Evolutionary conservation across 768 basidiomycete genomes (phyloP).

Genomic region (Imleria badia): DNA sequence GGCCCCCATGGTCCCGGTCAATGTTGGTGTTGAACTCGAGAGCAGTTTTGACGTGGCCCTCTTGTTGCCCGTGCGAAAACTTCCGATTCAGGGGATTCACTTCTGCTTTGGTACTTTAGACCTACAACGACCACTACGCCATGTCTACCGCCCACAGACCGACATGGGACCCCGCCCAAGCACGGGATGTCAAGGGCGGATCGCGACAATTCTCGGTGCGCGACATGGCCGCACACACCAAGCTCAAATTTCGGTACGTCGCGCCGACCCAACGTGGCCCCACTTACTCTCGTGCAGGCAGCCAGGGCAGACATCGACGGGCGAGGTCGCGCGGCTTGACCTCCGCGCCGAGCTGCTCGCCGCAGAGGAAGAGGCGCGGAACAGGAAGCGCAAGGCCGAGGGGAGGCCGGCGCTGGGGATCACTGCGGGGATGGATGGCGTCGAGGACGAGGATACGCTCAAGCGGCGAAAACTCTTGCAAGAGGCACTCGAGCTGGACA

Average conservation of each 20-base stretch:
- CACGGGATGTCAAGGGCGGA: conserved; percentile 86
- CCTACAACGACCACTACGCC: background rate
- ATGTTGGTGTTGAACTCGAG: background rate
- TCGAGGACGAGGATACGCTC: conserved; percentile 63
- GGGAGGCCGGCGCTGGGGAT: conserved; percentile 49
- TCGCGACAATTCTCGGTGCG: conserved; percentile 91
- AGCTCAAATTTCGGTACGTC: conserved; percentile 92
- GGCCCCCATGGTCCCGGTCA: conserved; percentile 40
- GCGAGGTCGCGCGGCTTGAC: conserved; percentile 78
- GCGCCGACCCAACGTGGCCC: background rate
- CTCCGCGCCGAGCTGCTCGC: conserved; percentile 77
- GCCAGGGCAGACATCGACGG: conserved; percentile 81
- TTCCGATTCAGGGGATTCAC: too few species aligned
- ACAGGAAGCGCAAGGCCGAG: conserved; percentile 91
- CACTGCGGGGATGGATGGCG: conserved; percentile 26
- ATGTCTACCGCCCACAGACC: conserved; percentile 94
- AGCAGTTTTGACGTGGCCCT: conserved; percentile 13
- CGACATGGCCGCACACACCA: conserved; percentile 94
- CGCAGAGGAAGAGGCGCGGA: conserved; percentile 84
- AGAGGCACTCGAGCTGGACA: conserved; percentile 84
- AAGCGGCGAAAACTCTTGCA: conserved; percentile 88
- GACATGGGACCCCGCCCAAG: conserved; percentile 98
- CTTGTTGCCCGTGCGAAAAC: conserved; percentile 11
- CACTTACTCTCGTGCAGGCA: conserved; percentile 48
- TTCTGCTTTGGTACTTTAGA: too few species aligned